Conservation (phyloP, 768 basidiomycete genomes). For the Mycena maculata region DNA sequence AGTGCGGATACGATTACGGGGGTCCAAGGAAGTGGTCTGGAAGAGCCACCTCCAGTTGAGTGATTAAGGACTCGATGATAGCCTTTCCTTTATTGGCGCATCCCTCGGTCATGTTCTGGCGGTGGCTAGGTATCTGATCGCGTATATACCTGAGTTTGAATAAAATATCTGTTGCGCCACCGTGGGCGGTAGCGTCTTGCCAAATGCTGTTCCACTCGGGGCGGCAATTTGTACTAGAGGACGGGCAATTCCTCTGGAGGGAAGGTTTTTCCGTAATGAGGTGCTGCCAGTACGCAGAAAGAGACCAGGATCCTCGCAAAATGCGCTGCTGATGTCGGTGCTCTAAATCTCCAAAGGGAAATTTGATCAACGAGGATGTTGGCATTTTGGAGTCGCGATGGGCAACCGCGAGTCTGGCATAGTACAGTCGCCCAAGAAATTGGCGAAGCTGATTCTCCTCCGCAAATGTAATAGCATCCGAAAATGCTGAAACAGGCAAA, state of each 20-base stretch:
- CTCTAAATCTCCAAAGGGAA: conserved; percentile 9
- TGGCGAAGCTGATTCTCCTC: conserved; percentile 1
- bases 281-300: background rate
- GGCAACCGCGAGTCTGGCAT: background rate
- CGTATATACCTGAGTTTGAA: background rate
- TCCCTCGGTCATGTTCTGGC: background rate
- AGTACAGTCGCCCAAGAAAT: conserved; percentile 18
- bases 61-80: background rate
- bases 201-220: background rate
- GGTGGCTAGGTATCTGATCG: too few species aligned
- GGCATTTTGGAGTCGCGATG: background rate
- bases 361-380: background rate
- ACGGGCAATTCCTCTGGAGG: background rate
- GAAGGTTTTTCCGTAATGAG: background rate
- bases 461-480: background rate
- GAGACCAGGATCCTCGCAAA: conserved; percentile 2
- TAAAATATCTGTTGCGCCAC: background rate
- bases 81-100: background rate
- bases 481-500: background rate
- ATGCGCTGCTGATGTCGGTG: background rate
- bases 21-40: conserved; percentile 15
- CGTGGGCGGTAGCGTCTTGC: background rate
- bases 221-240: background rate
- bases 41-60: background rate
- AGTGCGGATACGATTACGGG: background rate